Evolutionary conservation across 345 rosid genomes (phyloP).

Genomic region (Raphanus raphanistrum): DNA sequence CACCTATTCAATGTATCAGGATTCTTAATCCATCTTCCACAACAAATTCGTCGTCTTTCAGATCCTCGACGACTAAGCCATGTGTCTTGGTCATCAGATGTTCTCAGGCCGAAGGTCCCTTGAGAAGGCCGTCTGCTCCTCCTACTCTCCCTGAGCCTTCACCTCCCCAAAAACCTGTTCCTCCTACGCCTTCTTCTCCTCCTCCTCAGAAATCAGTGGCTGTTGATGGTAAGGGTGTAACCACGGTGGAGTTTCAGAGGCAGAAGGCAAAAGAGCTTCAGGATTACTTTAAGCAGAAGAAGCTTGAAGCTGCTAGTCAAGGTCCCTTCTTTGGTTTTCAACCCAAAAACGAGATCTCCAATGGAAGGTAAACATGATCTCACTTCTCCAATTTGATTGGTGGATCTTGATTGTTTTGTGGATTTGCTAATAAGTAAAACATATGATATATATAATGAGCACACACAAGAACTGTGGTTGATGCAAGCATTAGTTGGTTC

Average conservation of each 20-base stretch:
- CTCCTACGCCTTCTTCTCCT: slow-evolving; percentile 43
- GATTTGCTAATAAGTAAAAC: background rate
- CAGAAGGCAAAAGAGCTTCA: slow-evolving; percentile 89
- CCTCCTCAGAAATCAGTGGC: slow-evolving; percentile 31
- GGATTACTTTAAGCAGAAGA: slow-evolving; percentile 81
- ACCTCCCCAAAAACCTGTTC: slow-evolving; percentile 47
- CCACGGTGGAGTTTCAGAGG: slow-evolving; percentile 86
- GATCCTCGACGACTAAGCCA: slow-evolving; percentile 50
- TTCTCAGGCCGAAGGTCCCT: slow-evolving; percentile 82
- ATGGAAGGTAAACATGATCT: slow-evolving; percentile 68
- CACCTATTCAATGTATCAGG: slow-evolving; percentile 63
- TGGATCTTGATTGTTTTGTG: background rate
- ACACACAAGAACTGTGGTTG: slow-evolving; percentile 11
- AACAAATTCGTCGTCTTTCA: slow-evolving; percentile 40
- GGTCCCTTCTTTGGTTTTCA: slow-evolving; percentile 94
- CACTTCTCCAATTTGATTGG: slow-evolving; percentile 1
- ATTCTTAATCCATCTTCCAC: slow-evolving; percentile 52
- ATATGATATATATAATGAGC: background rate
- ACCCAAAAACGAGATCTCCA: slow-evolving; percentile 80
- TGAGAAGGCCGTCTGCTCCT: slow-evolving; percentile 86
- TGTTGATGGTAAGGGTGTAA: slow-evolving; percentile 41
- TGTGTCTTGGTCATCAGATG: slow-evolving; percentile 51
- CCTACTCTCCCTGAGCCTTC: slow-evolving; percentile 53
- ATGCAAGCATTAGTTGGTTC: background rate
- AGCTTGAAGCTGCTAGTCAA: slow-evolving; percentile 76